A percentile compares a stretch with the other conserved stretches of the same genome.
phyloP scores from a whole-genome alignment of 2,329 filamentous ascomycete species.

The Neophaeococcomyces aloes region DNA sequence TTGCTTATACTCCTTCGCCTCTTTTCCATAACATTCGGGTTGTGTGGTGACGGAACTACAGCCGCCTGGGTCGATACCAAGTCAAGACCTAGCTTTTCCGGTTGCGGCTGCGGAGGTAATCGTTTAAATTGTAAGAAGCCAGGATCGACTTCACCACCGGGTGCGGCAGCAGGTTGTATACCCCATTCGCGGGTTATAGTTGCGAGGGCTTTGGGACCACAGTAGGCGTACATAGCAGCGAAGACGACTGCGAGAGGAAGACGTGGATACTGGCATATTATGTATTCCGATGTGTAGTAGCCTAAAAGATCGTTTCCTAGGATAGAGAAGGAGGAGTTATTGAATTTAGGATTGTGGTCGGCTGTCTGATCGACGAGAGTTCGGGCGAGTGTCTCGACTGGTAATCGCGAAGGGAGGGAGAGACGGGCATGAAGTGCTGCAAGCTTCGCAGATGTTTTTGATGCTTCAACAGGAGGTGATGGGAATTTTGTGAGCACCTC shows the following conservation, averaged over 20 bases:
- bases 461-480: constrained; percentile 59
- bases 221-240: constrained; percentile 73
- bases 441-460: constrained; percentile 71
- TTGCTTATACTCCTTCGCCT: constrained; percentile 64
- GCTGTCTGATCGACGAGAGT: constrained; percentile 78
- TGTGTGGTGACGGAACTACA: constrained; percentile 5
- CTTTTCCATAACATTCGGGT: constrained; percentile 5
- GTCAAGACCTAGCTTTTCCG: constrained; percentile 19
- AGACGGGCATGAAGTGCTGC: constrained; percentile 85
- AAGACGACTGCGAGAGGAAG: constrained; percentile 82
- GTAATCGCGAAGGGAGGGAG: constrained; percentile 67
- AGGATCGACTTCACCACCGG: constrained; percentile 83
- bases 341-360: constrained; percentile 68
- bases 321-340: constrained; percentile 74
- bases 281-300: constrained; percentile 80
- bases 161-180: constrained; percentile 74
- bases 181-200: constrained; percentile 78
- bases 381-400: constrained; percentile 74
- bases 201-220: constrained; percentile 62
- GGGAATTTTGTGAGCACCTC: constrained; percentile 43
- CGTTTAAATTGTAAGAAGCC: constrained; percentile 72
- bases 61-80: constrained; percentile 12
- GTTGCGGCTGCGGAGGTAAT: constrained; percentile 40
- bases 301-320: constrained; percentile 74
- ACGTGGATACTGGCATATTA: constrained; percentile 81